These are phyloP conservation scores for Daedaleopsis nitida DNA, from an alignment of 768 basidiomycete genomes.

Conservation along the genomic window DNA sequence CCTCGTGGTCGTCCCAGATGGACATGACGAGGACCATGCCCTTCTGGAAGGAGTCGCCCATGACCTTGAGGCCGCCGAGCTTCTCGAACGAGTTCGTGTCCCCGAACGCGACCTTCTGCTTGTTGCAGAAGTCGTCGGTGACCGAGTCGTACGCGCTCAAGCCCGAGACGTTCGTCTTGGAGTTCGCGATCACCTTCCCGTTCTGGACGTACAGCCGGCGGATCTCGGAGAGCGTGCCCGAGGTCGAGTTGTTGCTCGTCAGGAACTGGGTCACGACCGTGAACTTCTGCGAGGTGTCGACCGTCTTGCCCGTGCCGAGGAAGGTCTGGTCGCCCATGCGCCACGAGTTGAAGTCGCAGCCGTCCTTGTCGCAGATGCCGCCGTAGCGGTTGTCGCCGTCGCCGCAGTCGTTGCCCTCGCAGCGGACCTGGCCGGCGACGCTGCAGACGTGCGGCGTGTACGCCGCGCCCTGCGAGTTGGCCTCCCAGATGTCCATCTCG, in stretches of 20 bases:
- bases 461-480: constrained; percentile 31
- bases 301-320: constrained; percentile 47
- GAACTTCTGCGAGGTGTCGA: constrained; percentile 52
- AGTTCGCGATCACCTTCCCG: constrained; percentile 54
- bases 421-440: constrained; percentile 47
- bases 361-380: constrained; percentile 54
- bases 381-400: constrained; percentile 34
- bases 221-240: constrained; percentile 53
- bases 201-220: constrained; percentile 58
- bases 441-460: constrained; percentile 30
- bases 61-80: constrained; percentile 42
- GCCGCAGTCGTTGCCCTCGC: constrained; percentile 43
- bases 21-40: constrained; percentile 52
- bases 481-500: constrained; percentile 39
- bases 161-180: constrained; percentile 45
- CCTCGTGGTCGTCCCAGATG: constrained; percentile 56
- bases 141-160: constrained; percentile 44
- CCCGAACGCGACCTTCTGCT: constrained; percentile 46
- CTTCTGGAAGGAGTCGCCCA: constrained; percentile 35
- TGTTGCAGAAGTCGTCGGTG: constrained; percentile 49
- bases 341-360: constrained; percentile 66
- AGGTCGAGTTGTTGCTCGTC: constrained; percentile 44
- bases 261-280: constrained; percentile 64
- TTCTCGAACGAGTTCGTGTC: constrained; percentile 43
- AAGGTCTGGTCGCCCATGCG: constrained; percentile 51